Conservation (phyloP, 1,139 yeast species). For the Zhuliangozyma blackwelliae region DNA sequence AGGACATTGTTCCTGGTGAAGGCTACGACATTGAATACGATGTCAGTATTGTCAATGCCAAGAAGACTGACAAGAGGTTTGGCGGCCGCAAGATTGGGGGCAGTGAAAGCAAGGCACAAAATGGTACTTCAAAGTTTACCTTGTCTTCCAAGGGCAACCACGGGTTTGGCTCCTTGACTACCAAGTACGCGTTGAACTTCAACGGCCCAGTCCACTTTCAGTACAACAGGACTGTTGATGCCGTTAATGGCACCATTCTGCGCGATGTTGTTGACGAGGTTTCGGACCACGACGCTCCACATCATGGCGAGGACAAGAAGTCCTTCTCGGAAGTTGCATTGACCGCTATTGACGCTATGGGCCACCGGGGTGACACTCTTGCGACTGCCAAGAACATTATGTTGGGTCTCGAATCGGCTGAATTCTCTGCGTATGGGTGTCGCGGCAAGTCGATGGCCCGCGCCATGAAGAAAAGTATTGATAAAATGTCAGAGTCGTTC, state of each 20-base stretch:
- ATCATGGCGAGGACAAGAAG: no score
- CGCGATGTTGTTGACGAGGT: no score
- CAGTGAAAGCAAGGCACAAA: slow-evolving; percentile 21
- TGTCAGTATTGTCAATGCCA: slow-evolving; percentile 14
- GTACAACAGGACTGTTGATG: slow-evolving; percentile 39
- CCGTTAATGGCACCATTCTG: slow-evolving; percentile 31
- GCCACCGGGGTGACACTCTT: no score
- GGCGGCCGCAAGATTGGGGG: slow-evolving; percentile 18
- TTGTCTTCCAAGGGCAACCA: slow-evolving; percentile 47
- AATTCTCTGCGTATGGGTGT: no score
- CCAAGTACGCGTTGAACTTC: slow-evolving; percentile 34
- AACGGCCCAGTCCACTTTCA: slow-evolving; percentile 21
- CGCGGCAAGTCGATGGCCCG: no score
- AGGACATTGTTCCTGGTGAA: slow-evolving; percentile 8
- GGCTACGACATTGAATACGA: slow-evolving; percentile 17
- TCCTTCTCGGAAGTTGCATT: no score
- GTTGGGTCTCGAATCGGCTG: no score
- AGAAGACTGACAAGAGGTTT: slow-evolving; percentile 12
- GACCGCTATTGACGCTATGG: no score
- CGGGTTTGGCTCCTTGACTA: slow-evolving; percentile 41
- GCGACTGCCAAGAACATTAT: no score
- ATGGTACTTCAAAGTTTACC: slow-evolving; percentile 47
- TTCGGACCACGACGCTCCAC: no score
- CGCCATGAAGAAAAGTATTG: no score
- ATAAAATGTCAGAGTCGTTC: no score